These are phyloP conservation scores for Petrea volubilis DNA, from an alignment of 257 asterid genomes.

Conservation along the genomic window DNA sequence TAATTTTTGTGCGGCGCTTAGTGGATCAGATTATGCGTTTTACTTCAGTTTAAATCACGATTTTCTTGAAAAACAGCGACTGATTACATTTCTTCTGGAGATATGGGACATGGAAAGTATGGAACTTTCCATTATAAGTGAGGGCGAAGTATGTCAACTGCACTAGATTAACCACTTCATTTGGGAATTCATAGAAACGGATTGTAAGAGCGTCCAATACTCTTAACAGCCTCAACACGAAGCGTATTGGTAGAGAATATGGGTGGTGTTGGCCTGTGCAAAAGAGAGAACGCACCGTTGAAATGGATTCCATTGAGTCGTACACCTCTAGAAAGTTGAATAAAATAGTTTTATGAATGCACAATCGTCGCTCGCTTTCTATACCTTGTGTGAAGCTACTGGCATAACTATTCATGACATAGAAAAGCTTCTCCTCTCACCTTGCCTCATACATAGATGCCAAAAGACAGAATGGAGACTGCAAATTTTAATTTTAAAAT, in stretches of 20 bases:
- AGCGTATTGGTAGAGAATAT: neutral
- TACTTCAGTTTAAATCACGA: too few species aligned
- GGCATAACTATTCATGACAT: neutral
- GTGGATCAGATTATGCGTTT: too few species aligned
- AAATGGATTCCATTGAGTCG: neutral
- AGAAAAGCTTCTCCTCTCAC: neutral
- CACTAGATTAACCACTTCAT: neutral
- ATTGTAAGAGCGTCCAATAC: slow-evolving; percentile 9
- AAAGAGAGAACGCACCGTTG: neutral
- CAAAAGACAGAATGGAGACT: slow-evolving; percentile 16
- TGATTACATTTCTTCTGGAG: too few species aligned
- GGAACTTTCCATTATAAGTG: neutral
- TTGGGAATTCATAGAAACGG: neutral
- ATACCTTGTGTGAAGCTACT: neutral
- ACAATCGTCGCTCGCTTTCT: neutral
- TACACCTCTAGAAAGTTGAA: neutral
- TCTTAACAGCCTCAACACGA: neutral
- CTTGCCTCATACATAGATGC: slow-evolving; percentile 1
- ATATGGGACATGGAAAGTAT: neutral
- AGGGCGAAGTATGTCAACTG: slow-evolving; percentile 9
- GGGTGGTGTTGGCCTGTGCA: neutral
- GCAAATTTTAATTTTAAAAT: neutral
- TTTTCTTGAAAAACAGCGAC: too few species aligned
- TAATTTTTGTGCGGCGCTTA: too few species aligned
- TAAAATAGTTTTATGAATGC: neutral